Evolutionary conservation across 1,284 basidiomycete species (phyloP).

Genomic region (Mycena sp.): DNA sequence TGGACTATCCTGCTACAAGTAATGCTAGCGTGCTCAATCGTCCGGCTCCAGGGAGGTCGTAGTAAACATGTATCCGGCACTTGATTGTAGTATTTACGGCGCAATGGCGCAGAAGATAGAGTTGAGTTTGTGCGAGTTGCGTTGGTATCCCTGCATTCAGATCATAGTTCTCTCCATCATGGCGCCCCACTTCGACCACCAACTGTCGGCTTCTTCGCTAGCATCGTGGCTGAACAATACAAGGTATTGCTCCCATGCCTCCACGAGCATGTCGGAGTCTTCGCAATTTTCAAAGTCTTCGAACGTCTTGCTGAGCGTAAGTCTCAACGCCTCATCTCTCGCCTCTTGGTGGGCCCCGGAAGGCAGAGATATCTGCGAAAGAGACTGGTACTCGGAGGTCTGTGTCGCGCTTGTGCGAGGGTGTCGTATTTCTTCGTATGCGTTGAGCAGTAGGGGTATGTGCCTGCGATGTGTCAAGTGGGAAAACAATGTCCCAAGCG

Average conservation of each 20-base stretch:
- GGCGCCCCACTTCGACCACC: conserved; percentile 13
- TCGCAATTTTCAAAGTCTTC: conserved; percentile 16
- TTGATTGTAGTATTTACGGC: too few relatives aligned
- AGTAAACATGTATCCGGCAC: too few relatives aligned
- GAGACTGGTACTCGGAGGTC: conserved; percentile 22
- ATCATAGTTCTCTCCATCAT: not conserved
- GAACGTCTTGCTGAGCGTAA: not conserved
- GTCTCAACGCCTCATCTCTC: conserved; percentile 10
- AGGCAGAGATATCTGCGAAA: conserved; percentile 12
- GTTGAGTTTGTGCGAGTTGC: too few relatives aligned
- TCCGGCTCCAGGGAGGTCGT: too few relatives aligned
- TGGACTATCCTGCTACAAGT: too few relatives aligned
- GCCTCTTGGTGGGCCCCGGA: not conserved
- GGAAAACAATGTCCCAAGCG: conserved; percentile 67
- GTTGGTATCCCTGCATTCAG: too few relatives aligned
- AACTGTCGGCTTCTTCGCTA: conserved; percentile 11
- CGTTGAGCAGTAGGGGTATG: conserved; percentile 55
- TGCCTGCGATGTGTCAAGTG: conserved; percentile 52
- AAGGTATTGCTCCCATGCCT: conserved; percentile 20
- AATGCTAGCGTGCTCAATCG: too few relatives aligned
- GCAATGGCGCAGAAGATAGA: too few relatives aligned
- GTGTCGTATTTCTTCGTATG: conserved; percentile 62
- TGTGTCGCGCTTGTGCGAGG: conserved; percentile 59
- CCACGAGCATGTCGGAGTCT: not conserved
- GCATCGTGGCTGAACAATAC: conserved; percentile 17